Evolutionary conservation across 306 rosid genomes (phyloP).

Genomic region (Trichosanthes cucumerina): DNA sequence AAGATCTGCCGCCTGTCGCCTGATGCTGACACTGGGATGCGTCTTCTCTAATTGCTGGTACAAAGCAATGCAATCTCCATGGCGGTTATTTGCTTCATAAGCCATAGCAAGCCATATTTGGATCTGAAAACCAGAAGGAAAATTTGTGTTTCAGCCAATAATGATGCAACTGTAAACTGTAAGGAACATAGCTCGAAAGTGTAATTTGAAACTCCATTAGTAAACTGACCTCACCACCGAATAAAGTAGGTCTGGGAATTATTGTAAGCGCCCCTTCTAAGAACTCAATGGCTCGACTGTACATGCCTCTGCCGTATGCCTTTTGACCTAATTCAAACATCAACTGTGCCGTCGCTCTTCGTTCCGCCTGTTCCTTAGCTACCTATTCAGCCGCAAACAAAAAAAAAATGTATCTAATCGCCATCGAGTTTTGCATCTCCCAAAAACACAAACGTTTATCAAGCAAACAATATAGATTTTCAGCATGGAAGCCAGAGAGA

Average conservation of each 20-base stretch:
- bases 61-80: slow-evolving; percentile 70
- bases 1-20: slow-evolving; percentile 93
- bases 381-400: slow-evolving; percentile 39
- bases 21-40: slow-evolving; percentile 66
- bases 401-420: background rate
- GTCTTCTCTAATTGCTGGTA: slow-evolving; percentile 66
- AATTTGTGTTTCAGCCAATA: background rate
- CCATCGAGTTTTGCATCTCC: background rate
- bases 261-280: slow-evolving; percentile 91
- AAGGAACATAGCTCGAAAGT: background rate
- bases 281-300: slow-evolving; percentile 86
- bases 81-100: slow-evolving; percentile 89
- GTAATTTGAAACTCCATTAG: background rate
- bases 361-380: slow-evolving; percentile 91
- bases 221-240: slow-evolving; percentile 95
- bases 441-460: background rate
- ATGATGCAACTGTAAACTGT: background rate
- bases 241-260: slow-evolving; percentile 63
- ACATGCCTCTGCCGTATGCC: slow-evolving; percentile 85
- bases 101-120: slow-evolving; percentile 99
- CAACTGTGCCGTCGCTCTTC: slow-evolving; percentile 81
- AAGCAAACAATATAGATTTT: background rate
- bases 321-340: slow-evolving; percentile 95
- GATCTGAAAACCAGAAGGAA: slow-evolving; percentile 39
- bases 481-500: background rate